phyloP scores from a whole-genome alignment of 805 yeast genomes.

The Spathaspora arborariae region DNA sequence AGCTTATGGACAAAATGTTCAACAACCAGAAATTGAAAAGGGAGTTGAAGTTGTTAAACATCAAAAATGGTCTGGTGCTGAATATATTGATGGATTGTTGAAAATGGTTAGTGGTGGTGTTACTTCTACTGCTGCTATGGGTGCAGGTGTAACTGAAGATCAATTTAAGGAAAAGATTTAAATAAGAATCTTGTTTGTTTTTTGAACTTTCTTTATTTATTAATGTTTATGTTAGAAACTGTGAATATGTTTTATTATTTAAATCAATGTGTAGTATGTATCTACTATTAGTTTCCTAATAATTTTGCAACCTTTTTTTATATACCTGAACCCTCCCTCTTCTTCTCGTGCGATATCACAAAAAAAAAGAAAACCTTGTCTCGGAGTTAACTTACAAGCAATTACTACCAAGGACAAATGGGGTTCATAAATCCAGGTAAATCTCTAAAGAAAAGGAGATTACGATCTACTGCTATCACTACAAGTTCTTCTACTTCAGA shows the following conservation, averaged over 20 bases:
- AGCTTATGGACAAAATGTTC: constrained; percentile 88
- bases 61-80: constrained; percentile 99
- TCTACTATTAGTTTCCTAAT: too few relatives aligned
- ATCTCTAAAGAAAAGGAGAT: constrained; percentile 14
- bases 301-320: too few relatives aligned
- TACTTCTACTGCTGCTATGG: constrained; percentile 96
- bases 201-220: not conserved
- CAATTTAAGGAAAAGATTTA: constrained; percentile 59
- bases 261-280: too few relatives aligned
- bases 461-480: not conserved
- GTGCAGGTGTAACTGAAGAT: constrained; percentile 96
- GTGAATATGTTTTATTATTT: too few relatives aligned
- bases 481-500: not conserved
- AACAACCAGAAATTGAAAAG: constrained; percentile 79
- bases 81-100: constrained; percentile 86
- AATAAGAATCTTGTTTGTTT: not conserved
- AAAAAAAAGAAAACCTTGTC: not conserved
- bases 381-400: not conserved
- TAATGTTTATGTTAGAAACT: not conserved
- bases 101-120: constrained; percentile 93
- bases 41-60: constrained; percentile 96
- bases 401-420: constrained; percentile 11
- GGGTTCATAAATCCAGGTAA: constrained; percentile 26
- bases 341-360: not conserved
- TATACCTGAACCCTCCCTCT: too few relatives aligned